Conservation (phyloP, 2,329 filamentous ascomycete species). For the Exophiala aquamarina region DNA sequence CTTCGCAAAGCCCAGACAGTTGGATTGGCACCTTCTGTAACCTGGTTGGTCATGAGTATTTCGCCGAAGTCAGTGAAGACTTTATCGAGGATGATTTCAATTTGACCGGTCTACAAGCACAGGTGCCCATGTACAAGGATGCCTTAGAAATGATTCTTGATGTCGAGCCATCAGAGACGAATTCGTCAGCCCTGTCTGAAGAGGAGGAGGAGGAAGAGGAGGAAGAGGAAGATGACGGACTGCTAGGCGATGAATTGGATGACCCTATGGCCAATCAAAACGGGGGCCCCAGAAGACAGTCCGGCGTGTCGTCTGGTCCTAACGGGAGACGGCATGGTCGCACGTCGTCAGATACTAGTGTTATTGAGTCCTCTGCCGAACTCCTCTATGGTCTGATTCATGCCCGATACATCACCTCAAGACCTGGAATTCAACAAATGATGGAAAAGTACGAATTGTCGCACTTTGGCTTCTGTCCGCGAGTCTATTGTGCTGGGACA, state of each 20-base stretch:
- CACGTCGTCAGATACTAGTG: slow-evolving; percentile 87
- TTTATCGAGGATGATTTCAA: slow-evolving; percentile 99
- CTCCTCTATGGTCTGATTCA: slow-evolving; percentile 97
- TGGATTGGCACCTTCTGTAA: slow-evolving; percentile 99
- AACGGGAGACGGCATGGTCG: slow-evolving; percentile 70
- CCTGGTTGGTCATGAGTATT: slow-evolving; percentile 94
- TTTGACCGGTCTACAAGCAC: slow-evolving; percentile 87
- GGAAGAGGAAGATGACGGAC: slow-evolving; percentile 66
- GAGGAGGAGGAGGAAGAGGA: slow-evolving; percentile 67
- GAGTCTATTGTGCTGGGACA: slow-evolving; percentile 86
- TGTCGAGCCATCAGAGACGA: slow-evolving; percentile 83
- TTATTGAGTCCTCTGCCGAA: slow-evolving; percentile 97
- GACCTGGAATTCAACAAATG: slow-evolving; percentile 97
- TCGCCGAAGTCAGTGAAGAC: slow-evolving; percentile 96
- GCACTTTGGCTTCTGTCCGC: slow-evolving; percentile 94
- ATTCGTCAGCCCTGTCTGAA: slow-evolving; percentile 38
- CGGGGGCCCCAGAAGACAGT: slow-evolving; percentile 60
- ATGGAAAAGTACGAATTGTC: slow-evolving; percentile 97
- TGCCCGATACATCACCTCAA: slow-evolving; percentile 95
- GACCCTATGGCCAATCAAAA: slow-evolving; percentile 26
- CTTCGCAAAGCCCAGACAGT: slow-evolving; percentile 69
- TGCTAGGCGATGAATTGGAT: slow-evolving; percentile 62
- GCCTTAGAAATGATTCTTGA: slow-evolving; percentile 99
- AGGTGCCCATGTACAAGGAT: slow-evolving; percentile 99
- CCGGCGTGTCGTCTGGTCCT: slow-evolving; percentile 17